Evolutionary conservation across 2,329 filamentous ascomycete species (phyloP), one percentile per base, ranked within the genome.

Genomic region (Metarhizium sp.): DNA sequence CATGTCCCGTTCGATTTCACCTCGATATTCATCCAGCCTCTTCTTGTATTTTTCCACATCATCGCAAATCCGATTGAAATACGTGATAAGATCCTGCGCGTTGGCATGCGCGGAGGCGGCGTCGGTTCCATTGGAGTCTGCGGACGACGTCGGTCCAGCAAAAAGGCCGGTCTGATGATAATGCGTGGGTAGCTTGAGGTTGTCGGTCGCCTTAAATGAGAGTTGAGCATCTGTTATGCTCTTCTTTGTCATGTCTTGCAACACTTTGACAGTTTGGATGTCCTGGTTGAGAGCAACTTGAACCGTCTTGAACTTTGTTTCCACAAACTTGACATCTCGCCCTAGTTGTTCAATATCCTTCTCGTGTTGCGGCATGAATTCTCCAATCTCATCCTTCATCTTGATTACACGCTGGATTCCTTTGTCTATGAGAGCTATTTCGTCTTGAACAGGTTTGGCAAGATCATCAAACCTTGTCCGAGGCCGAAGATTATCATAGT

Each of bases 401-500:
- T 80, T 79, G 64, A 95, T 91, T 67, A 94, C 90, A 54, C 80
- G 79, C 63, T 90, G 82, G 62, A 99, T 92, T 60, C 86, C 83
- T 56, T 82, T 81, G 70, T 99, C 92, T 59, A 95, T 83, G 10
- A 78, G 73, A 59, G 89, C 83, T 59, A 99, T 88, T 61, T 90
- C 75, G 59, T 84, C 82, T 66, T 95, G 90, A 16, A 96, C 76
- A 34, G 89, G 84, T 61, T 92, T 87, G 58, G 88, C 84, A 32
- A 96, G 85, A 69, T 96, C 92, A 67, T 91, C 90, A 75, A 94
- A 96, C 59, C 94, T 89, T 3, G 91, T 96, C 0, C 92, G 95
- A 16, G 88, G 87, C 53, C 90, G 84, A 58, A 97, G 77, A 66
- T 88, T 89, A 62, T 82, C 82, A 53, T 88, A 73, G 69, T 94